Base-by-base conservation (phyloP, 2,329 filamentous ascomycete species). In the Aspergillus sp. region DNA sequence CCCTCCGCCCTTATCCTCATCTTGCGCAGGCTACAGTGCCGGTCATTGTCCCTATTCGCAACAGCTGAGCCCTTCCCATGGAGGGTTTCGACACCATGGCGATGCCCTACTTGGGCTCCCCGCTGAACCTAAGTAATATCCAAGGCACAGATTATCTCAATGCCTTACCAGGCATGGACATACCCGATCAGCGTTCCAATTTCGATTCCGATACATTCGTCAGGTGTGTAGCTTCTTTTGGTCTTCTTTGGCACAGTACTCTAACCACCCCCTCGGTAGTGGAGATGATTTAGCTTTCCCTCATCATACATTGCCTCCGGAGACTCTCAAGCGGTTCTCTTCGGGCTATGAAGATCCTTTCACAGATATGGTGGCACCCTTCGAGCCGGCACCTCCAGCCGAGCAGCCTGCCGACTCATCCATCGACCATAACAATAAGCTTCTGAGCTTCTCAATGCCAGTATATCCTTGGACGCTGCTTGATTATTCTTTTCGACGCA, bases 391-490 rank as follows among this genome's bases (percentile, higher is more conserved):
- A 18, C 71, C 73, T 13, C 74, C 74, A 17, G 45, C 45, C 15
- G 80, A 84, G 49, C 77, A 78, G 61, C 74, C 78, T 41, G 80
- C 83, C 59, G 81, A 81, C 60, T 79, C 83, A 26, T 85, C 81
- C 38, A 85, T 87, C 68, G 84, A 87, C 58, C 83, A 83, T 65
- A 85, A 87, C 70, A 83, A 87, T 71, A 84, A 92, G 72, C 81
- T 92, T 22, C 81, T 93, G n/a, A 85, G 88, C 66, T 92, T 93
- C 74, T 88, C 86, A 0, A 78, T 85, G 11, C 84, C 87, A 1
- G 78, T 82, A 32, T 79, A 86, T 66, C 85, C 83, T 53, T 87
- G 84, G 63, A 80, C 79, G 2, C 73, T 88, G 7, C 79, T 87
- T 53, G 85, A 86, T 66, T 85, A 83, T 67, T 81, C 83, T 9